phyloP scores from a whole-genome alignment of 2,329 filamentous ascomycete genomes.

The Chrysoporthe puriensis region DNA sequence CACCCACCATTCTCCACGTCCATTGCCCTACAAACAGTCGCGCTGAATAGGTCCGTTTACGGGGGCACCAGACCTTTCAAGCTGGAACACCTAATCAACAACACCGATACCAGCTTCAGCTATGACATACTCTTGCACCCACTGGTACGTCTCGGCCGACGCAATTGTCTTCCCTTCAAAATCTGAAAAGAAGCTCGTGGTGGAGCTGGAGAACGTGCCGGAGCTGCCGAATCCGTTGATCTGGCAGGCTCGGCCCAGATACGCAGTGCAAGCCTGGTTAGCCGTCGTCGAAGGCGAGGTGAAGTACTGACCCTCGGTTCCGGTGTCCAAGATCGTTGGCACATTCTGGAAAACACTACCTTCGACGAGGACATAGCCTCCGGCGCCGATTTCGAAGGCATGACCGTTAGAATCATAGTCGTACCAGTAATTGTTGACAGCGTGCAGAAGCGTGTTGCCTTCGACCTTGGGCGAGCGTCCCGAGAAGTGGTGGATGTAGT shows the following conservation, averaged over 20 bases:
- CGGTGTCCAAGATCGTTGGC: constrained; percentile 43
- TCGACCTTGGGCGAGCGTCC: constrained; percentile 62
- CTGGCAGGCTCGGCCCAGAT: constrained; percentile 55
- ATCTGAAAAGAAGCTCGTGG: constrained; percentile 29
- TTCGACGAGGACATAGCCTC: constrained; percentile 54
- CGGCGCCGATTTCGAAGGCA: constrained; percentile 57
- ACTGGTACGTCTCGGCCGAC: constrained; percentile 21
- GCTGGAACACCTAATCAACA: constrained; percentile 2
- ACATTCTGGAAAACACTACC: constrained; percentile 63
- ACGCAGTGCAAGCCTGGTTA: constrained; percentile 46
- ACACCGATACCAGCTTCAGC: constrained; percentile 26
- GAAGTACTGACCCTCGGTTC: constrained; percentile 31
- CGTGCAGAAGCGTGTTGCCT: constrained; percentile 60
- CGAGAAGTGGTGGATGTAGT: constrained; percentile 63
- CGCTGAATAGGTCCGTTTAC: background rate
- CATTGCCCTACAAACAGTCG: background rate
- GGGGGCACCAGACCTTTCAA: background rate
- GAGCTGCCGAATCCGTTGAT: constrained; percentile 44
- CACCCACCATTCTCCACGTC: background rate
- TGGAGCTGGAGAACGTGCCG: constrained; percentile 19
- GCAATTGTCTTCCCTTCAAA: constrained; percentile 29
- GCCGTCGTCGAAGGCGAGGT: constrained; percentile 33
- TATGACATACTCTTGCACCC: constrained; percentile 24
- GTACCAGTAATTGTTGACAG: constrained; percentile 64
- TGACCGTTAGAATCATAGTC: constrained; percentile 54